Percentiles rank a stretch among this genome's conserved stretches.
These are phyloP conservation scores for Pythium vanterpoolii DNA, from an alignment of 352 stramenopile species.

Conservation along the genomic window DNA sequence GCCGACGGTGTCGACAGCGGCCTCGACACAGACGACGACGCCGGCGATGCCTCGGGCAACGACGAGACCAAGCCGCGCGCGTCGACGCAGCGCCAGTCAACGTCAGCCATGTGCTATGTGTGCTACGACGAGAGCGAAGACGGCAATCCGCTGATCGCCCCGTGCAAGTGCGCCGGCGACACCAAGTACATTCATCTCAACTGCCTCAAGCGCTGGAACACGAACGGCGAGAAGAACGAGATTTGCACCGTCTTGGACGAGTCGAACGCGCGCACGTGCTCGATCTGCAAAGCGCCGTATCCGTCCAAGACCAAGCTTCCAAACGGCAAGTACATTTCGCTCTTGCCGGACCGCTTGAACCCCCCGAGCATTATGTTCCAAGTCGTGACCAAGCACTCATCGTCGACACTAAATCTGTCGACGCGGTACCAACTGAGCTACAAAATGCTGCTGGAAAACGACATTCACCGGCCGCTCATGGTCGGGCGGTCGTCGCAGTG, in stretches of 20 bases:
- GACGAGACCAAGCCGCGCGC: conserved; percentile 76
- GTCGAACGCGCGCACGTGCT: conserved; percentile 80
- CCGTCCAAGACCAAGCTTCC: conserved; percentile 75
- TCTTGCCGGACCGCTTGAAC: conserved; percentile 69
- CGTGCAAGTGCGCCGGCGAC: conserved; percentile 94
- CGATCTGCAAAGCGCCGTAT: conserved; percentile 85
- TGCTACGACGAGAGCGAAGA: conserved; percentile 87
- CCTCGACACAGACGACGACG: conserved; percentile 84
- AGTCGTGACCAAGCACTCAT: conserved; percentile 86
- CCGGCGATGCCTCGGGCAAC: conserved; percentile 77
- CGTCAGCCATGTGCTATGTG: conserved; percentile 83
- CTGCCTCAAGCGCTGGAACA: conserved; percentile 95
- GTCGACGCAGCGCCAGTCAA: conserved; percentile 70
- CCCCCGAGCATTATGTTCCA: conserved; percentile 87
- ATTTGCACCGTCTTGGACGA: conserved; percentile 85
- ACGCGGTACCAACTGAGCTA: conserved; percentile 86
- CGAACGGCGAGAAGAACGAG: conserved; percentile 87
- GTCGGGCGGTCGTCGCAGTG: conserved; percentile 92
- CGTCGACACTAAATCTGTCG: conserved; percentile 79
- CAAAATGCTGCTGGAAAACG: conserved; percentile 91
- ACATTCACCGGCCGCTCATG: conserved; percentile 89
- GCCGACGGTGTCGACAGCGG: conserved; percentile 73
- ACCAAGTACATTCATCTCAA: conserved; percentile 96
- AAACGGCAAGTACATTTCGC: conserved; percentile 67
- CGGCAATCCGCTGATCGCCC: conserved; percentile 91